phyloP scores from a whole-genome alignment of 495 filamentous ascomycete genomes.

The Talaromyces proteolyticus region DNA sequence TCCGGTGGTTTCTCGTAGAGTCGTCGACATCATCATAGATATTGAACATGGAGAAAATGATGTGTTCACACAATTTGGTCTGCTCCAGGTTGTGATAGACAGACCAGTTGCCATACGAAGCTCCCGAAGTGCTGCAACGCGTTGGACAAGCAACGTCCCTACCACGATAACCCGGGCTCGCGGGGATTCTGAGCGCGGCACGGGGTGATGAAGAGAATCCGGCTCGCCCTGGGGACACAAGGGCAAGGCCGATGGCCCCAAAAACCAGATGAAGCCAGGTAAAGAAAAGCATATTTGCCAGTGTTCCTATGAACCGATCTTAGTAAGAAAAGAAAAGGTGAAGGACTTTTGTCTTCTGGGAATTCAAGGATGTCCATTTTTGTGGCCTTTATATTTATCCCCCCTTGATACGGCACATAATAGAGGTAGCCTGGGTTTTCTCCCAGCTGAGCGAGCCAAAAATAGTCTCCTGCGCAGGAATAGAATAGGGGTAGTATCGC shows the following conservation, averaged over 20 bases:
- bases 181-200: conserved; percentile 1
- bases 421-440: background rate
- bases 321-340: background rate
- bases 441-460: background rate
- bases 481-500: background rate
- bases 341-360: background rate
- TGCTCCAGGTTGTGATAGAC: conserved; percentile 19
- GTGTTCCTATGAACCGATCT: background rate
- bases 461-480: background rate
- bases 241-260: background rate
- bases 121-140: conserved; percentile 22
- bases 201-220: background rate
- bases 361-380: background rate
- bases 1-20: conserved; percentile 13
- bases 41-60: conserved; percentile 24
- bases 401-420: background rate
- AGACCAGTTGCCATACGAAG: conserved; percentile 24
- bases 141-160: conserved; percentile 17
- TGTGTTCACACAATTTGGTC: conserved; percentile 17
- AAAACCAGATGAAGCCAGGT: background rate
- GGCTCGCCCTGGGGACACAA: background rate
- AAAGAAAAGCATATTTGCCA: background rate
- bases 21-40: conserved; percentile 26
- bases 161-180: conserved; percentile 15
- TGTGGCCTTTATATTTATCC: background rate